Percentiles rank a stretch among this genome's conserved stretches.
These are phyloP conservation scores for Tetrapisispora iriomotensis DNA, from an alignment of 805 yeast species.

Conservation along the genomic window DNA sequence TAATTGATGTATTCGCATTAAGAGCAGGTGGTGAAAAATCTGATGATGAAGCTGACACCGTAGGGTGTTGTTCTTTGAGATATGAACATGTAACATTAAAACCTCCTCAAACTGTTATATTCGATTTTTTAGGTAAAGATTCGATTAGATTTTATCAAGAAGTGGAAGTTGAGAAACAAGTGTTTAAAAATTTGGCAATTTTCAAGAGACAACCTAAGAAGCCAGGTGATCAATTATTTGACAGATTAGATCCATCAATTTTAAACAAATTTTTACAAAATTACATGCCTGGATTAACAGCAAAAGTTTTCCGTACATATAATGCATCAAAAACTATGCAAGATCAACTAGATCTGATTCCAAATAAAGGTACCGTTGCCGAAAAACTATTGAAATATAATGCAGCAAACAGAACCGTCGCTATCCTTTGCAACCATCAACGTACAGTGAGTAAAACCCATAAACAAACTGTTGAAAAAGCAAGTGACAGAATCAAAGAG, in stretches of 20 bases:
- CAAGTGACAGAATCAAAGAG: constrained; percentile 67
- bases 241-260: constrained; percentile 73
- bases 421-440: constrained; percentile 94
- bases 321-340: constrained; percentile 97
- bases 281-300: constrained; percentile 88
- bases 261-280: constrained; percentile 80
- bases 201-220: constrained; percentile 84
- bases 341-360: constrained; percentile 76
- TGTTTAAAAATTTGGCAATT: constrained; percentile 75
- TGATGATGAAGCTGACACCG: constrained; percentile 97
- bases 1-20: constrained; percentile 84
- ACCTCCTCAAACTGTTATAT: constrained; percentile 78
- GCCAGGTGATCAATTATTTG: constrained; percentile 89
- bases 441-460: constrained; percentile 83
- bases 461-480: constrained; percentile 69
- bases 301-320: constrained; percentile 94
- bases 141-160: constrained; percentile 87
- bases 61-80: constrained; percentile 91
- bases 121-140: constrained; percentile 93
- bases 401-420: constrained; percentile 93
- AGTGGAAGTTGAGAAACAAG: constrained; percentile 86
- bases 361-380: constrained; percentile 77
- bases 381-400: constrained; percentile 83
- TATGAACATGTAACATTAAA: constrained; percentile 78
- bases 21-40: constrained; percentile 98